phyloP scores from a whole-genome alignment of 371 early-diverging fungal genomes.

The Syncephalastrum sp. region DNA sequence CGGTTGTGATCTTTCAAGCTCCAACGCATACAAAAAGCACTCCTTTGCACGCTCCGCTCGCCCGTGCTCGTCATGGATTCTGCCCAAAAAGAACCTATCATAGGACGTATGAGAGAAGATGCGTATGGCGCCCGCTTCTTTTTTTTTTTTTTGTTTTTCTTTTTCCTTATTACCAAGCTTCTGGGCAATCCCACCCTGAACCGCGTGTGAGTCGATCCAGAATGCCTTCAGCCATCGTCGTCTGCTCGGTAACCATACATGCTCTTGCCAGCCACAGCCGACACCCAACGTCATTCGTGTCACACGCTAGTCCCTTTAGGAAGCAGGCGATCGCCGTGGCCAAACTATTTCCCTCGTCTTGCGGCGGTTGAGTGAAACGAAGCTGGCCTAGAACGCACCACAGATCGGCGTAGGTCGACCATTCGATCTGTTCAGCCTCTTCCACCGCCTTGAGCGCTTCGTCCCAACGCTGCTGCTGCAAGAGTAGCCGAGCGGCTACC shows the following conservation, averaged over 20 bases:
- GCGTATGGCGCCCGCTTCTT: too few relatives aligned
- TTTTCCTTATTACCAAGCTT: conserved; percentile 53
- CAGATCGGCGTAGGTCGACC: conserved; percentile 50
- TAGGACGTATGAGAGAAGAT: too few relatives aligned
- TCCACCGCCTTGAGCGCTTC: conserved; percentile 66
- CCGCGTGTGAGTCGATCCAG: conserved; percentile 52
- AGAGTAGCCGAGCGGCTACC: conserved; percentile 59
- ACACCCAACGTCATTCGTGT: conserved; percentile 47
- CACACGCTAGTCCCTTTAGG: conserved; percentile 53
- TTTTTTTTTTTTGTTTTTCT: too few relatives aligned
- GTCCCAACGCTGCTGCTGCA: conserved; percentile 53
- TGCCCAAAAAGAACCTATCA: conserved; percentile 55
- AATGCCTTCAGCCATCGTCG: conserved; percentile 60
- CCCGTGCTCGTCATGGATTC: conserved; percentile 53
- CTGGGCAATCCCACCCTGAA: conserved; percentile 64
- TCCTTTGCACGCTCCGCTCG: conserved; percentile 60
- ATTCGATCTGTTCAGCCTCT: conserved; percentile 64
- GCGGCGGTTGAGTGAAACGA: conserved; percentile 37
- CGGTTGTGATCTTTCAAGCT: conserved; percentile 66
- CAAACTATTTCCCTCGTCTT: conserved; percentile 20
- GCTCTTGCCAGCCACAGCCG: conserved; percentile 48
- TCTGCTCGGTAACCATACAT: conserved; percentile 34
- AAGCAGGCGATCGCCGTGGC: conserved; percentile 38
- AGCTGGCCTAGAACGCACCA: conserved; percentile 64
- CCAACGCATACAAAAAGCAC: conserved; percentile 74